Percentiles rank a stretch among this genome's conserved stretches.
These are phyloP conservation scores for Cyberlindnera bimundalis DNA, from an alignment of 805 yeast genomes.

Conservation along the genomic window DNA sequence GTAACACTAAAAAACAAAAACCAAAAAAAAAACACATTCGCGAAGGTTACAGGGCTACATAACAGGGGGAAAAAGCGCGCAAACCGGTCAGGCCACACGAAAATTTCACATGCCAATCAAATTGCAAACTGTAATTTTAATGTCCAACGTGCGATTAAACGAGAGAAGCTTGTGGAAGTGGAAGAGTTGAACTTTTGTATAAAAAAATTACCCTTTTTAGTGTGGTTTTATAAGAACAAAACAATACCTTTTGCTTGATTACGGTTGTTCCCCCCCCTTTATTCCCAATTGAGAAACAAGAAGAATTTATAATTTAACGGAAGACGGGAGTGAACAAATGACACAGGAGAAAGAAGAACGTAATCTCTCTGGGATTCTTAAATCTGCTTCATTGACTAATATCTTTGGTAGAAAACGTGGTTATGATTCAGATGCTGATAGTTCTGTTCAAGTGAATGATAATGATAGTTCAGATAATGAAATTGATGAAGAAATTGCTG, in stretches of 20 bases:
- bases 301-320: too few species aligned
- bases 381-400: slow-evolving; percentile 21
- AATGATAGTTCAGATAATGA: slow-evolving; percentile 12
- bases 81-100: background rate
- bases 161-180: background rate
- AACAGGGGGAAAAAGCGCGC: background rate
- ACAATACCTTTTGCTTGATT: too few species aligned
- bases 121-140: too few species aligned
- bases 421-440: slow-evolving; percentile 17
- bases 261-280: too few species aligned
- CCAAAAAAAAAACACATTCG: background rate
- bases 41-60: background rate
- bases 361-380: slow-evolving; percentile 16
- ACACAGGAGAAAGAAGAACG: slow-evolving; percentile 11
- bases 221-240: too few species aligned
- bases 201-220: too few species aligned
- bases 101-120: slow-evolving; percentile 4
- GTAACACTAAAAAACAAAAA: background rate
- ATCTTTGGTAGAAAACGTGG: slow-evolving; percentile 20
- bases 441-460: background rate
- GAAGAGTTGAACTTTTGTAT: too few species aligned
- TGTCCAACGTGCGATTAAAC: too few species aligned
- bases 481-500: slow-evolving; percentile 9
- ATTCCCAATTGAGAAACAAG: too few species aligned
- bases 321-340: background rate